Percentiles rank a stretch among this genome's conserved stretches.
Evolutionary conservation across 306 rosid species (phyloP).

Genomic region (Castanopsis chinensis): DNA sequence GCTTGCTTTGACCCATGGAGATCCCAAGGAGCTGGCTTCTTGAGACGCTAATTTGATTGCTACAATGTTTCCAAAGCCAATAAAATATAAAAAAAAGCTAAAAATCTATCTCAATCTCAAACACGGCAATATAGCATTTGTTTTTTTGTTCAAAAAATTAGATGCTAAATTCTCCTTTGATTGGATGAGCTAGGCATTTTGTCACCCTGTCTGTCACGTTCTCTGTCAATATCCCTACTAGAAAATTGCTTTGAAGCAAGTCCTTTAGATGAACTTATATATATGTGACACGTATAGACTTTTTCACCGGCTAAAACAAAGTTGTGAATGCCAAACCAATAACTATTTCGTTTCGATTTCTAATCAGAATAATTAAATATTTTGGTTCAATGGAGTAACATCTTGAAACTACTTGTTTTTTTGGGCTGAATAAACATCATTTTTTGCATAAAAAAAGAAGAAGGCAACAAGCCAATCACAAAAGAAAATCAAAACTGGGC

Average conservation of each 20-base stretch:
- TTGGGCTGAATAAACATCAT: too few species aligned
- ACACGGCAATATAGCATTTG: not conserved
- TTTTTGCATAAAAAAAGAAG: too few species aligned
- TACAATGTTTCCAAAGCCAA: not conserved
- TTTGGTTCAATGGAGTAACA: too few species aligned
- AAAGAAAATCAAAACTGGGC: too few species aligned
- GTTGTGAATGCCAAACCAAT: too few species aligned
- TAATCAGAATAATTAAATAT: too few species aligned
- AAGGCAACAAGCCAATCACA: too few species aligned
- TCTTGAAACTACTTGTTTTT: too few species aligned
- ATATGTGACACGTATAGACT: too few species aligned
- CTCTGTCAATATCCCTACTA: constrained; percentile 10
- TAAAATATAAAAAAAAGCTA: not conserved
- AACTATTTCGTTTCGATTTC: too few species aligned
- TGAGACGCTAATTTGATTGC: not conserved
- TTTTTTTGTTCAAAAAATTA: not conserved
- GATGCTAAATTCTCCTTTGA: not conserved
- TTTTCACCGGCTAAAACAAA: too few species aligned
- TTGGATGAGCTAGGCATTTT: not conserved
- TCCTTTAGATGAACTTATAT: too few species aligned
- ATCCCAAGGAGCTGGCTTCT: not conserved
- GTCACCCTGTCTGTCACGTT: constrained; percentile 10
- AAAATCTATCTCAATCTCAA: not conserved
- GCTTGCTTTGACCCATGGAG: not conserved
- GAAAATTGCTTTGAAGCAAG: not conserved